Conservation (phyloP, 2,329 filamentous ascomycete genomes). For the Trichoderma sp. region DNA sequence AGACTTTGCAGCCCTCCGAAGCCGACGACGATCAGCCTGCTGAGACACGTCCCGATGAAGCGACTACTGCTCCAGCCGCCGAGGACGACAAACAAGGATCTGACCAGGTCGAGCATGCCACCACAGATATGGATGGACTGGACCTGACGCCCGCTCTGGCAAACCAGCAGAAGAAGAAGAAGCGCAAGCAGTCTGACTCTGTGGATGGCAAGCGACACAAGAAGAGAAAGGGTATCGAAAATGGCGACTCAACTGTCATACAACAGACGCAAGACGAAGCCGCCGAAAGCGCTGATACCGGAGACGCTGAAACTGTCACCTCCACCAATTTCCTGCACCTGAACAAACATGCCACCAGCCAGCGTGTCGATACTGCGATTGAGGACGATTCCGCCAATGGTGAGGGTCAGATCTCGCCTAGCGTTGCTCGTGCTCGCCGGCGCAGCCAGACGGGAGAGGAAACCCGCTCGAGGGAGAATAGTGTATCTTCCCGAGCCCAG, state of each 20-base stretch:
- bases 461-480: conserved; percentile 37
- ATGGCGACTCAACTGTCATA: conserved; percentile 31
- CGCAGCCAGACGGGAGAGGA: conserved; percentile 37
- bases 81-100: neutral
- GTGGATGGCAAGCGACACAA: conserved; percentile 40
- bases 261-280: conserved; percentile 31
- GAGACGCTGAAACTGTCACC: neutral
- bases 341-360: conserved; percentile 20
- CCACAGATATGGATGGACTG: conserved; percentile 27
- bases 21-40: conserved; percentile 23
- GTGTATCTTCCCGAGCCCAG: conserved; percentile 28
- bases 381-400: conserved; percentile 32
- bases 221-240: conserved; percentile 38
- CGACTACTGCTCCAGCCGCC: neutral
- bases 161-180: conserved; percentile 39
- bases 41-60: neutral
- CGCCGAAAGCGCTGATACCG: conserved; percentile 15
- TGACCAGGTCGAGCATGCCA: conserved; percentile 10
- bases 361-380: conserved; percentile 29
- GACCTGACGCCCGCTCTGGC: conserved; percentile 32
- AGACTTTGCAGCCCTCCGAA: conserved; percentile 24
- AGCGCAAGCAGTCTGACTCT: conserved; percentile 40
- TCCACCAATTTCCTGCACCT: conserved; percentile 28
- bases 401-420: conserved; percentile 37
- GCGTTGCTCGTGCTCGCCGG: conserved; percentile 35